Conservation (phyloP, 768 basidiomycete species). For the Suillus subluteus region DNA sequence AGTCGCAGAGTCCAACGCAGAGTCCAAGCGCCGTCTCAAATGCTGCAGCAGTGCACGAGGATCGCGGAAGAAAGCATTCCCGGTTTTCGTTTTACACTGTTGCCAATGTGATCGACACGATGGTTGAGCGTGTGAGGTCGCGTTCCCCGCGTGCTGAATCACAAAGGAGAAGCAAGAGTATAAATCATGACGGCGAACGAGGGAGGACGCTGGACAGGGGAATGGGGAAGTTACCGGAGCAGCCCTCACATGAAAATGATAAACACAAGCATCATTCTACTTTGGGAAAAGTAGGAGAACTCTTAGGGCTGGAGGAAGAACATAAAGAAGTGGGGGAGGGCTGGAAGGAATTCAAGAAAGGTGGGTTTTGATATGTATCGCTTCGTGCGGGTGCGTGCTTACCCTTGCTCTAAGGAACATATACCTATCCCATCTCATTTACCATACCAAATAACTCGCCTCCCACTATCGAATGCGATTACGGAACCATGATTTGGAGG, state of each 20-base stretch:
- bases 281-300: slow-evolving; percentile 5
- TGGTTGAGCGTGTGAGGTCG: slow-evolving; percentile 47
- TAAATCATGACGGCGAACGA: slow-evolving; percentile 9
- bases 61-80: slow-evolving; percentile 39
- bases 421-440: slow-evolving; percentile 95
- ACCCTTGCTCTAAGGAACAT: slow-evolving; percentile 62
- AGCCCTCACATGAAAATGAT: slow-evolving; percentile 19
- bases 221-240: slow-evolving; percentile 6
- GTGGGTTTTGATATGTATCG: slow-evolving; percentile 41
- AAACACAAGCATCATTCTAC: slow-evolving; percentile 22
- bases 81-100: slow-evolving; percentile 57
- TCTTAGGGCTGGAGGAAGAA: slow-evolving; percentile 9
- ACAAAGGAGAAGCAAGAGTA: slow-evolving; percentile 20
- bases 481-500: slow-evolving; percentile 76
- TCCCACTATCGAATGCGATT: slow-evolving; percentile 74
- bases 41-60: slow-evolving; percentile 12
- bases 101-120: slow-evolving; percentile 49
- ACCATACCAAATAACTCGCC: slow-evolving; percentile 80
- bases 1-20: neutral
- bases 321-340: slow-evolving; percentile 47
- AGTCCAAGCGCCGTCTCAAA: neutral
- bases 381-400: slow-evolving; percentile 1
- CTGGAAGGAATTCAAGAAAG: slow-evolving; percentile 93
- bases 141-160: slow-evolving; percentile 37
- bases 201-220: slow-evolving; percentile 40